Conservation (phyloP, 495 filamentous ascomycete species). For the Jackrogersella minutella region DNA sequence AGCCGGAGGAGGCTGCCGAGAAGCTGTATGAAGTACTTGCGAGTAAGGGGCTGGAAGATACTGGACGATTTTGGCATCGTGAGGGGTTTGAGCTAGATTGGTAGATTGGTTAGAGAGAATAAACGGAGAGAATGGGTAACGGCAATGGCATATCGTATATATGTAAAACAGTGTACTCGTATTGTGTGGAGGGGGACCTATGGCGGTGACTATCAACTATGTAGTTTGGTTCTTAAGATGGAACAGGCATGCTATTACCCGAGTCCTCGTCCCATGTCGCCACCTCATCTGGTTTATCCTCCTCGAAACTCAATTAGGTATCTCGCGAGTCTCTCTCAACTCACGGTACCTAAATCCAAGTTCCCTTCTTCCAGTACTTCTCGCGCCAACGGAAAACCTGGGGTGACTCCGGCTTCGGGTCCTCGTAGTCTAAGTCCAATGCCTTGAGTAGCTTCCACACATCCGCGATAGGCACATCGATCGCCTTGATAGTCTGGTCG, state of each 20-base stretch:
- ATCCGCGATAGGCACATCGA: conserved; percentile 35
- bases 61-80: conserved; percentile 73
- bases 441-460: conserved; percentile 21
- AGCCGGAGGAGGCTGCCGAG: conserved; percentile 65
- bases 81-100: conserved; percentile 67
- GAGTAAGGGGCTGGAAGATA: conserved; percentile 53
- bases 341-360: neutral
- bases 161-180: neutral
- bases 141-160: neutral
- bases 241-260: neutral
- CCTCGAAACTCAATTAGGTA: neutral
- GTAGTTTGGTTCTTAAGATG: neutral
- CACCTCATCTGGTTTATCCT: neutral
- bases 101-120: neutral
- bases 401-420: neutral
- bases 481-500: conserved; percentile 34
- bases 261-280: neutral
- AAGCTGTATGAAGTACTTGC: conserved; percentile 61
- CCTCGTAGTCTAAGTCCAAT: conserved; percentile 14
- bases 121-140: too few relatives aligned
- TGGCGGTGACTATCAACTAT: neutral
- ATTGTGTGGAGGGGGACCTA: neutral
- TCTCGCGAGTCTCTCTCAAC: neutral
- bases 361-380: neutral
- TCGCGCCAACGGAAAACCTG: conserved; percentile 14